Conservation (phyloP, 108 stramenopile genomes). For the Stephanodiscus triporus region DNA sequence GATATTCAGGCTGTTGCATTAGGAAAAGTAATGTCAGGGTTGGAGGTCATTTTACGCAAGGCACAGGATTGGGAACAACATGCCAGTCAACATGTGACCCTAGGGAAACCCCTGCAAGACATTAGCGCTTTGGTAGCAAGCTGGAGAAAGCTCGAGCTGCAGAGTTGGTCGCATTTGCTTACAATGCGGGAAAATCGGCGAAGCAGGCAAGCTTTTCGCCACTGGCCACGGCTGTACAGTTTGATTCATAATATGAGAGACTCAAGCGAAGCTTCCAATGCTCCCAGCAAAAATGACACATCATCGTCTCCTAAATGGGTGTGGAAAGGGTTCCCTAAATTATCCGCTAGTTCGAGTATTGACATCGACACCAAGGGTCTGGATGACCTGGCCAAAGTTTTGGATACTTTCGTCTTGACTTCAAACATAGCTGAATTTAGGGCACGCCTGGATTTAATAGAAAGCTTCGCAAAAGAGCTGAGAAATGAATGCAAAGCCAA, state of each 20-base stretch:
- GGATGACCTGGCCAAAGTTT: conserved; percentile 61
- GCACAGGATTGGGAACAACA: conserved; percentile 98
- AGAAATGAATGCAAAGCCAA: conserved; percentile 23
- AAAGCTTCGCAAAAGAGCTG: conserved; percentile 60
- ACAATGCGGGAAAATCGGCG: conserved; percentile 56
- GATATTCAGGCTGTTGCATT: conserved; percentile 73
- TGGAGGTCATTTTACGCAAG: conserved; percentile 87
- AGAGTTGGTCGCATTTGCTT: conserved; percentile 87
- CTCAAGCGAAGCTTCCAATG: not conserved
- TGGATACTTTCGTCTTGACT: conserved; percentile 86
- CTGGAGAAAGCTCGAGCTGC: conserved; percentile 93
- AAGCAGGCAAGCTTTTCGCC: conserved; percentile 50
- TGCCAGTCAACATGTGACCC: conserved; percentile 81
- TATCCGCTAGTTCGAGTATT: conserved; percentile 19
- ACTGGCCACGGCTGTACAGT: conserved; percentile 71
- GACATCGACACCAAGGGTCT: conserved; percentile 40
- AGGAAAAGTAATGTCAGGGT: conserved; percentile 87
- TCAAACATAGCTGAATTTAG: conserved; percentile 73
- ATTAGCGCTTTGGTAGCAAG: conserved; percentile 81
- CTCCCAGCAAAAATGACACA: not conserved
- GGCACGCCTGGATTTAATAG: conserved; percentile 63
- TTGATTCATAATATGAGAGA: conserved; percentile 31
- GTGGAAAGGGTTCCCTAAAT: conserved; percentile 63
- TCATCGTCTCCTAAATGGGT: conserved; percentile 63
- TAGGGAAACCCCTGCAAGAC: conserved; percentile 70